Conservation (phyloP, 75 land plant genomes). For the Pinus albicaulis region DNA sequence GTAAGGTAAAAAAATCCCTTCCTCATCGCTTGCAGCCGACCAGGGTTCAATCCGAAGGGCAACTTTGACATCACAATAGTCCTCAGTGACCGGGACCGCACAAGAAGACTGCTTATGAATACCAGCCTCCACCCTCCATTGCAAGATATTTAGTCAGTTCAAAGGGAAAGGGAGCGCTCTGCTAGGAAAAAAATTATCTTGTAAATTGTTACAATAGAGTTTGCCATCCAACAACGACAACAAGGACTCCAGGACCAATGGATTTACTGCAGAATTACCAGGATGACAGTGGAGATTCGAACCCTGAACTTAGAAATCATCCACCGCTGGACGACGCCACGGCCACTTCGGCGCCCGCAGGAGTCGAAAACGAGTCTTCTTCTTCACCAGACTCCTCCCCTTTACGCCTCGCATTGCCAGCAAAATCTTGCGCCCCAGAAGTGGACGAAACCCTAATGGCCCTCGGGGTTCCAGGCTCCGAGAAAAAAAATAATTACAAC, state of each 20-base stretch:
- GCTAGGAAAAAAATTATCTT: too few relatives aligned
- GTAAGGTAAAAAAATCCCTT: too few relatives aligned
- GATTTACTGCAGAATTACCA: conserved; percentile 36
- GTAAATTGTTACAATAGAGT: not conserved
- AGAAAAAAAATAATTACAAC: not conserved
- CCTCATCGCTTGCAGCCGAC: too few relatives aligned
- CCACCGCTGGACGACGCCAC: too few relatives aligned
- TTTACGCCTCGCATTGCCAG: conserved; percentile 26
- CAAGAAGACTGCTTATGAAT: too few relatives aligned
- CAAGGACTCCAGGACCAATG: conserved; percentile 9
- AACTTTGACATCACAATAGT: too few relatives aligned
- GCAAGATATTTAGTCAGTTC: too few relatives aligned
- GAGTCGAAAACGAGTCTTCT: not conserved
- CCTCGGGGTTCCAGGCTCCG: conserved; percentile 17
- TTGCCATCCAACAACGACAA: not conserved
- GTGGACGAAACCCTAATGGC: conserved; percentile 77
- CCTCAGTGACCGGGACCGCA: too few relatives aligned
- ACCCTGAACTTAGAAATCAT: not conserved
- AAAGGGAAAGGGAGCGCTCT: too few relatives aligned
- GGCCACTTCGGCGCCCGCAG: not conserved
- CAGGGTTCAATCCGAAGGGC: too few relatives aligned
- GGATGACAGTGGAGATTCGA: conserved; percentile 12
- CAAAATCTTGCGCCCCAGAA: conserved; percentile 70
- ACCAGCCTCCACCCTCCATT: too few relatives aligned
- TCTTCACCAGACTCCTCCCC: conserved; percentile 72